Evolutionary conservation across 2,329 filamentous ascomycete species (phyloP), one percentile per base, ranked within the genome.

Genomic region (Chrysosporium keratinophilum): DNA sequence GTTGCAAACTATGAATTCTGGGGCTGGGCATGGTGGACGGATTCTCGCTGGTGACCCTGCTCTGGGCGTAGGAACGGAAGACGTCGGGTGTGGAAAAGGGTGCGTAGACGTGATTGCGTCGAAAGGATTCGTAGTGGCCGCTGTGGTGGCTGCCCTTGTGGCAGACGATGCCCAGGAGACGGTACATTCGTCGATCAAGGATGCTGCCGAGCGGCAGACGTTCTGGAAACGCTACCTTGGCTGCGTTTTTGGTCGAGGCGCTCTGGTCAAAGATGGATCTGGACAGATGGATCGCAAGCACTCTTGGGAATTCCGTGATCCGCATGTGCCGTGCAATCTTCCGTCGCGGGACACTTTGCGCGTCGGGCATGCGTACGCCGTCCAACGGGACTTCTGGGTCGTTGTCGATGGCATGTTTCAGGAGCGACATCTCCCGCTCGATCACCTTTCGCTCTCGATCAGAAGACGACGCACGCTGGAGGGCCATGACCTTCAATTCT

Each of bases 101-200:
- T 2, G 85, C 74, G 49, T 84, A 81, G 7, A 88, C 72, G 55
- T 87, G 85, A 69, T 97, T 93, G 37, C 93, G 81, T 34, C 93
- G 80, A 69, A 97, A 97, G 0, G 89, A 91, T 68, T 98, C 93
- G 71, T 98, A 98, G 66, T 98, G 93, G 0, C 93, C 93, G 63
- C 89, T 95, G 65, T 95, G 85, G 67, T 98, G 93, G 58, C 87
- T 94, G 37, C 93, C 93, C 64, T 95, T 95, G 67, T 98, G 93
- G 19, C 88, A 95, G 35, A 98, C 88, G 35, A 95, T 81, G 11
- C 85, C 88, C 0, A 95, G 78, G 4, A 98, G 76, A 62, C 84
- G 88, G 70, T 96, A 98, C 65, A 80, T 85, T 59, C 83, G 85
- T 63, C 85, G 83, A 54, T 85, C 79, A 42, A 93, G 71, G 20